These are phyloP conservation scores for Suillus cothurnatus DNA, from an alignment of 768 basidiomycete species.

Conservation along the genomic window DNA sequence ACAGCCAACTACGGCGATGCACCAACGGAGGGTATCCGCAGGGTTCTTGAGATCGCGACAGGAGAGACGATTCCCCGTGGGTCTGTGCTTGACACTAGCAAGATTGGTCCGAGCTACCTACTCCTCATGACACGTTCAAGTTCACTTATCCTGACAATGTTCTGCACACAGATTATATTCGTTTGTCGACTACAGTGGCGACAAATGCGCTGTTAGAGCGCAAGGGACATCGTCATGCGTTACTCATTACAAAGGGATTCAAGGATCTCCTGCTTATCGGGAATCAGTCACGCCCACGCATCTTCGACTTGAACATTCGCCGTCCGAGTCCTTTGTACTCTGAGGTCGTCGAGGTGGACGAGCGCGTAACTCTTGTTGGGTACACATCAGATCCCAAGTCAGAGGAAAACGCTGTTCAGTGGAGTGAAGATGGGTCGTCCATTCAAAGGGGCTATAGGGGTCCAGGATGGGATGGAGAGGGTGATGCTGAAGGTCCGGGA, in stretches of 20 bases:
- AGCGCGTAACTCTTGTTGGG: slow-evolving; percentile 92
- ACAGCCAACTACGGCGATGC: slow-evolving; percentile 87
- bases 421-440: slow-evolving; percentile 69
- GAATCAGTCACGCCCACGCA: slow-evolving; percentile 92
- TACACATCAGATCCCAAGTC: slow-evolving; percentile 88
- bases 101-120: slow-evolving; percentile 58
- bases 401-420: slow-evolving; percentile 75
- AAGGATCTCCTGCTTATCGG: slow-evolving; percentile 91
- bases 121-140: background rate
- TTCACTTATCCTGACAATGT: background rate
- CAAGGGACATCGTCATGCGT: slow-evolving; percentile 89
- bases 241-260: slow-evolving; percentile 91
- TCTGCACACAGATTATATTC: slow-evolving; percentile 71
- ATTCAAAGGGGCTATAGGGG: slow-evolving; percentile 72
- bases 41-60: slow-evolving; percentile 79
- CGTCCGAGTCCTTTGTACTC: slow-evolving; percentile 78
- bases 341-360: slow-evolving; percentile 67
- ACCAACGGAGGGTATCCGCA: slow-evolving; percentile 90
- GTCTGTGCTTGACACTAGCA: slow-evolving; percentile 66
- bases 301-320: slow-evolving; percentile 93
- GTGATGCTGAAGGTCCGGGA: slow-evolving; percentile 76
- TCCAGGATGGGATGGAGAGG: slow-evolving; percentile 71
- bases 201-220: slow-evolving; percentile 96
- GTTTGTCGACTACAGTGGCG: slow-evolving; percentile 92
- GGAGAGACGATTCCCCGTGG: slow-evolving; percentile 71